phyloP scores from a whole-genome alignment of 1,284 basidiomycete species.

The Ustilago loliicola region DNA sequence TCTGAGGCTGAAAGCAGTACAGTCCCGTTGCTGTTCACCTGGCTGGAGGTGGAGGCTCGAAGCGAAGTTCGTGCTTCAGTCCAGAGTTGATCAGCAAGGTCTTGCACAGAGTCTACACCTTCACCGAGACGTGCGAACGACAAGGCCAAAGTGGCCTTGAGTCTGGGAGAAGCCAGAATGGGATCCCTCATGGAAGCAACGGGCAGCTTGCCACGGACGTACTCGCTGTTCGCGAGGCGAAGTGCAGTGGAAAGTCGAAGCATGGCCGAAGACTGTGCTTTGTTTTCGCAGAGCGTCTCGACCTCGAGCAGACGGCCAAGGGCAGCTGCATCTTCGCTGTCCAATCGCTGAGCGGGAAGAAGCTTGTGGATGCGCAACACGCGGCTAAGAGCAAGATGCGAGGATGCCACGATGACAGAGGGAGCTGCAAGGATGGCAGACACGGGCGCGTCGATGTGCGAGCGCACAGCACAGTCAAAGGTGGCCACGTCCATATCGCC shows the following conservation, averaged over 20 bases:
- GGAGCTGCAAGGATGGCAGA: slow-evolving; percentile 27
- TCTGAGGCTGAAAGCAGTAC: slow-evolving; percentile 17
- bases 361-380: slow-evolving; percentile 14
- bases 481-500: slow-evolving; percentile 34
- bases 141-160: slow-evolving; percentile 53
- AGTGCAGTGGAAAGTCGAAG: slow-evolving; percentile 56
- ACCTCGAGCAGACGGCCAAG: slow-evolving; percentile 55
- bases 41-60: background rate
- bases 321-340: slow-evolving; percentile 33
- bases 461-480: slow-evolving; percentile 24
- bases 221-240: slow-evolving; percentile 44
- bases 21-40: background rate
- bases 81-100: slow-evolving; percentile 46
- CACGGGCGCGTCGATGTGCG: slow-evolving; percentile 21
- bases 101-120: slow-evolving; percentile 39
- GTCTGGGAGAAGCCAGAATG: slow-evolving; percentile 20
- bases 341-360: slow-evolving; percentile 16
- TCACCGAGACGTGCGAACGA: slow-evolving; percentile 50
- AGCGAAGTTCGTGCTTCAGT: slow-evolving; percentile 39
- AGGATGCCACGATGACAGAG: slow-evolving; percentile 14
- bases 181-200: slow-evolving; percentile 17
- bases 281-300: slow-evolving; percentile 50
- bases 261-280: slow-evolving; percentile 45
- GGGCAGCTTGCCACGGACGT: slow-evolving; percentile 8
- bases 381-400: slow-evolving; percentile 26